These are phyloP conservation scores for Filobasidium wieringae DNA, from an alignment of 768 basidiomycete genomes.

Conservation along the genomic window DNA sequence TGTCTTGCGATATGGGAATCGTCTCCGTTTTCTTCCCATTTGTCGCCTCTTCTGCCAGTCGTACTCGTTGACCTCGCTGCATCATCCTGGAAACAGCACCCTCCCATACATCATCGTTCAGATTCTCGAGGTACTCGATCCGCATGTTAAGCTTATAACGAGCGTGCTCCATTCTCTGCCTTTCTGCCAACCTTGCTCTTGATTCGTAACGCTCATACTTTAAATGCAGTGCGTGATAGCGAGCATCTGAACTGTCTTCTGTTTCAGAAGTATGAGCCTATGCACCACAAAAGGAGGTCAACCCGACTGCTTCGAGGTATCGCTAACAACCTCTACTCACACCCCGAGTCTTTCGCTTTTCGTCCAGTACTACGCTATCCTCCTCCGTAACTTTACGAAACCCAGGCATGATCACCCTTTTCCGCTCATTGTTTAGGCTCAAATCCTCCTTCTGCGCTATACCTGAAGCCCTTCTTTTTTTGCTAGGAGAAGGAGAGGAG, in stretches of 20 bases:
- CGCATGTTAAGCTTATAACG: constrained; percentile 5
- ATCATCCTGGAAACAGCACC: not conserved
- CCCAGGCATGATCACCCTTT: not conserved
- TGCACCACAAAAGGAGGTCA: not conserved
- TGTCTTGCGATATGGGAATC: no score
- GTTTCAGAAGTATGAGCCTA: not conserved
- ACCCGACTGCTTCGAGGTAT: not conserved
- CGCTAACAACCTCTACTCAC: not conserved
- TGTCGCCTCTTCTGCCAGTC: not conserved
- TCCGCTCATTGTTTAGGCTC: not conserved
- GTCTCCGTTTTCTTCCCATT: not conserved
- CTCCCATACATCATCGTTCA: constrained; percentile 2
- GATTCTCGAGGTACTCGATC: constrained; percentile 5
- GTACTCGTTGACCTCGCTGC: constrained; percentile 1
- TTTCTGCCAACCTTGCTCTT: not conserved
- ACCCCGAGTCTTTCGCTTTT: not conserved
- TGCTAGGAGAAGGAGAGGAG: not conserved
- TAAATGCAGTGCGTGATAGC: not conserved
- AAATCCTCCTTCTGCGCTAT: not conserved
- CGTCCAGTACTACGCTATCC: not conserved
- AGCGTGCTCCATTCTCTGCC: constrained; percentile 4
- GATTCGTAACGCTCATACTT: constrained; percentile 6
- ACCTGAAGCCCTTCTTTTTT: not conserved
- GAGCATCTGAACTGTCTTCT: not conserved
- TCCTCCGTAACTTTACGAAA: not conserved